phyloP scores from a whole-genome alignment of 2,329 filamentous ascomycete species.

The Clonostachys byssicola region DNA sequence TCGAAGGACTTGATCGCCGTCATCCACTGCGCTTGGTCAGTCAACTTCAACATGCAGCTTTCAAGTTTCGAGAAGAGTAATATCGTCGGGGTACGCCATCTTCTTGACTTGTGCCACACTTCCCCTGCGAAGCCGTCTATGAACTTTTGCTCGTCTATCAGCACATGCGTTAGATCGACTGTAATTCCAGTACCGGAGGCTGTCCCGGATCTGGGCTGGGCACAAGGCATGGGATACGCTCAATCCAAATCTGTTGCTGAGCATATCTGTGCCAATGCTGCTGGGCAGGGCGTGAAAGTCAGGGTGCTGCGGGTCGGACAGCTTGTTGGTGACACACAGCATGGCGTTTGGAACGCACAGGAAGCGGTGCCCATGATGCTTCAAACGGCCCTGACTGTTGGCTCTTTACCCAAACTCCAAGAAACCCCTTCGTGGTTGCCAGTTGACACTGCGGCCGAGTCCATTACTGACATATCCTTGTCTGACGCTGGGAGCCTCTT shows the following conservation, averaged over 20 bases:
- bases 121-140: slow-evolving; percentile 19
- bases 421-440: slow-evolving; percentile 38
- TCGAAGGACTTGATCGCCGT: slow-evolving; percentile 27
- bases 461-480: slow-evolving; percentile 20
- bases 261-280: slow-evolving; percentile 26
- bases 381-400: slow-evolving; percentile 36
- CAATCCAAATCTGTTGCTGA: slow-evolving; percentile 35
- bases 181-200: slow-evolving; percentile 26
- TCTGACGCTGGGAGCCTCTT: slow-evolving; percentile 22
- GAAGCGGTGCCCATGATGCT: slow-evolving; percentile 52
- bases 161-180: slow-evolving; percentile 28
- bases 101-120: slow-evolving; percentile 31
- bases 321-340: slow-evolving; percentile 38
- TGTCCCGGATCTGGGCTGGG: slow-evolving; percentile 25
- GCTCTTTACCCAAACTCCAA: slow-evolving; percentile 38
- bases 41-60: slow-evolving; percentile 52
- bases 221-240: slow-evolving; percentile 40
- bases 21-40: slow-evolving; percentile 49
- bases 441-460: slow-evolving; percentile 31
- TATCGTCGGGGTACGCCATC: slow-evolving; percentile 37
- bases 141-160: slow-evolving; percentile 49
- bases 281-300: slow-evolving; percentile 12
- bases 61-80: slow-evolving; percentile 42
- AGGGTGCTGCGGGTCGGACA: slow-evolving; percentile 43
- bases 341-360: slow-evolving; percentile 44